Conservation (phyloP, 441 rosid species). For the Heliophila coronopifolia region DNA sequence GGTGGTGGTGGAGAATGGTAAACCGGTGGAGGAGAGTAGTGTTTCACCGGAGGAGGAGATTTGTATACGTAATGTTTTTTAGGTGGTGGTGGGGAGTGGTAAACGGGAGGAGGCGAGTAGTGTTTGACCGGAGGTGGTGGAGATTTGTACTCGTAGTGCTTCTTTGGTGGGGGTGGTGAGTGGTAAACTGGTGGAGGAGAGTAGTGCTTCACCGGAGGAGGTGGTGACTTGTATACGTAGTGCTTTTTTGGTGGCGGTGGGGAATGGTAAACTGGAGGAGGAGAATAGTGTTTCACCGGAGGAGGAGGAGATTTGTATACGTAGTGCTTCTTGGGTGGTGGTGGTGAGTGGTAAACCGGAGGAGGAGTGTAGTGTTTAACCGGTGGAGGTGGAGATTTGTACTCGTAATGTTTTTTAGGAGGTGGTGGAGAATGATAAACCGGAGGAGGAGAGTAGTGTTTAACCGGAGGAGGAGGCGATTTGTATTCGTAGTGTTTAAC, state of each 20-base stretch:
- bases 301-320: conserved; percentile 28
- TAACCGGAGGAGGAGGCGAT: conserved; percentile 33
- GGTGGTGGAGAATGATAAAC: conserved; percentile 26
- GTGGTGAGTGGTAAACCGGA: conserved; percentile 14
- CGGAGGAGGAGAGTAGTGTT: conserved; percentile 27
- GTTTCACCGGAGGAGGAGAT: conserved; percentile 29
- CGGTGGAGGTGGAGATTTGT: conserved; percentile 20
- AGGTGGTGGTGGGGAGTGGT: conserved; percentile 20
- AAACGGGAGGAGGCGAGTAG: conserved; percentile 12
- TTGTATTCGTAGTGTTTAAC: conserved; percentile 25
- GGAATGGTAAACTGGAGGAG: conserved; percentile 13
- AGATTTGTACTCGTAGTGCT: conserved; percentile 7
- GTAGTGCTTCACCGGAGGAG: conserved; percentile 18
- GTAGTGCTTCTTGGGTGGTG: conserved; percentile 20
- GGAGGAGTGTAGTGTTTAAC: conserved; percentile 7
- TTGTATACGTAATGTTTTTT: conserved; percentile 19
- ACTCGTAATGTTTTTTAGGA: conserved; percentile 7
- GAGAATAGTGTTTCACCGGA: conserved; percentile 6
- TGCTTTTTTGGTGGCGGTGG: conserved; percentile 19
- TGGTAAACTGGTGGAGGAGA: conserved; percentile 12
- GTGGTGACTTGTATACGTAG: conserved; percentile 23
- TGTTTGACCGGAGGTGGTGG: conserved; percentile 14
- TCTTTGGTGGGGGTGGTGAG: conserved; percentile 16
- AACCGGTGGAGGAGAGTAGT: conserved; percentile 17
- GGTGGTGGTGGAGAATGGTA: conserved; percentile 26